Evolutionary conservation across 106 monocot genomes (phyloP).

Genomic region (Cymbidium sinense): DNA sequence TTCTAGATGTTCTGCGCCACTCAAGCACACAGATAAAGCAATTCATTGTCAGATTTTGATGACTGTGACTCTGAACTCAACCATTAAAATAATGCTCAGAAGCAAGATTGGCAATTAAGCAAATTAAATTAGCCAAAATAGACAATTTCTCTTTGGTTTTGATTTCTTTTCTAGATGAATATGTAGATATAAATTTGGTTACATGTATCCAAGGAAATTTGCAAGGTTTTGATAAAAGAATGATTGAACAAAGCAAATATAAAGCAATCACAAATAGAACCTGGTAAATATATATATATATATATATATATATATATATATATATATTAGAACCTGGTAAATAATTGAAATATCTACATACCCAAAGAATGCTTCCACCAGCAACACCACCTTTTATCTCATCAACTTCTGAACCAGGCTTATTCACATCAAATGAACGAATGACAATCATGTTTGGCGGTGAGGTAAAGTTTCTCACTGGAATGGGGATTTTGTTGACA

Average conservation of each 20-base stretch:
- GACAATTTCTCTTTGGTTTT: not conserved
- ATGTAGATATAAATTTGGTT: not conserved
- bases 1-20: not conserved
- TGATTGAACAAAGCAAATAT: not conserved
- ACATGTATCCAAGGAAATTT: not conserved
- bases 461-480: slow-evolving; percentile 66
- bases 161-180: not conserved
- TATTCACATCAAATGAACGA: slow-evolving; percentile 95
- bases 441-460: slow-evolving; percentile 97
- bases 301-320: too few relatives aligned
- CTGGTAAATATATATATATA: not conserved
- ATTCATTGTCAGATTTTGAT: not conserved
- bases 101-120: not conserved
- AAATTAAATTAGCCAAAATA: not conserved
- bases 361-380: slow-evolving; percentile 80
- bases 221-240: not conserved
- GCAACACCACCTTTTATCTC: slow-evolving; percentile 92
- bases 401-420: slow-evolving; percentile 97
- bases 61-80: not conserved
- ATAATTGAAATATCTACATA: slow-evolving; percentile 20
- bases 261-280: not conserved
- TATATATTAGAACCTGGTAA: not conserved
- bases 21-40: not conserved
- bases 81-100: not conserved
- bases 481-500: slow-evolving; percentile 87